Evolutionary conservation across 1,284 basidiomycete genomes (phyloP).

Genomic region (Leccinum holopus): DNA sequence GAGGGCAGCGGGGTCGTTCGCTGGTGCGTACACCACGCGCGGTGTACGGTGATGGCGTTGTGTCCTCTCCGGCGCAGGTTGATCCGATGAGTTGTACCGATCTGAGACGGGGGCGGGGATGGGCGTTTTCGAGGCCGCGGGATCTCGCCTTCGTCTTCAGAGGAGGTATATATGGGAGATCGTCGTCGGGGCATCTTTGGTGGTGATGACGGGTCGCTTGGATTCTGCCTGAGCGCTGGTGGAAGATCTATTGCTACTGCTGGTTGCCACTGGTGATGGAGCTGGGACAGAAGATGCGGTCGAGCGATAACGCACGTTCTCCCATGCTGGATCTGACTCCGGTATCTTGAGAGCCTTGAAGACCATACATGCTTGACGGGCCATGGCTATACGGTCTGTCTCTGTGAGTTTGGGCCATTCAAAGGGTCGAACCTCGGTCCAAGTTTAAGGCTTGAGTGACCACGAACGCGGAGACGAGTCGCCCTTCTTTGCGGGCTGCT

Average conservation of each 20-base stretch:
- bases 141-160: constrained; percentile 54
- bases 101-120: constrained; percentile 30
- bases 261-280: constrained; percentile 18
- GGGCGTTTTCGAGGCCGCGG: constrained; percentile 27
- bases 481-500: constrained; percentile 35
- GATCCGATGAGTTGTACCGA: constrained; percentile 32
- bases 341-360: constrained; percentile 52
- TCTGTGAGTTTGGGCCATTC: constrained; percentile 53
- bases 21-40: constrained; percentile 36
- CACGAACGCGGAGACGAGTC: constrained; percentile 43
- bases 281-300: constrained; percentile 17
- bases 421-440: constrained; percentile 67
- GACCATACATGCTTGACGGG: constrained; percentile 47
- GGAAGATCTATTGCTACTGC: constrained; percentile 22
- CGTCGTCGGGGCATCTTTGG: constrained; percentile 44
- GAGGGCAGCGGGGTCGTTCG: constrained; percentile 49
- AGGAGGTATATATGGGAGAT: constrained; percentile 59
- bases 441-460: constrained; percentile 52
- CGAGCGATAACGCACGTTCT: constrained; percentile 38
- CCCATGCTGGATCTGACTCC: constrained; percentile 57
- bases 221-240: constrained; percentile 29
- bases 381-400: constrained; percentile 44
- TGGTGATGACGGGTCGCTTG: constrained; percentile 43
- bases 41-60: constrained; percentile 26
- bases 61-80: constrained; percentile 13